Conservation (phyloP, 257 asterid species). For the Oldenlandia corymbosa region DNA sequence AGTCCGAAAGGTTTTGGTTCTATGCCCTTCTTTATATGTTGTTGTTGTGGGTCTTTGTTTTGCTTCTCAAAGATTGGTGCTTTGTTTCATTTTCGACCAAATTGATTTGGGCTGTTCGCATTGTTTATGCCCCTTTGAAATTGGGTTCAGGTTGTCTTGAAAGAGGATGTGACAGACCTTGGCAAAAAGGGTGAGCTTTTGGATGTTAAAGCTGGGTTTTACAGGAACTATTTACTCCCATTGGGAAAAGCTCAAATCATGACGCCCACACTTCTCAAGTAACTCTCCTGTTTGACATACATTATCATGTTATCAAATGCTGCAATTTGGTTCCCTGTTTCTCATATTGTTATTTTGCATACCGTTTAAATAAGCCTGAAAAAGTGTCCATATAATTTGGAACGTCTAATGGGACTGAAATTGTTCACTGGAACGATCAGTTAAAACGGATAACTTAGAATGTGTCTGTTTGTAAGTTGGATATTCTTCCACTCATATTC, state of each 20-base stretch:
- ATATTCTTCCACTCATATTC: neutral
- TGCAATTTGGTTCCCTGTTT: neutral
- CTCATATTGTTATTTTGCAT: slow-evolving; percentile 2
- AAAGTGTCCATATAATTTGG: neutral
- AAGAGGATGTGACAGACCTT: slow-evolving; percentile 72
- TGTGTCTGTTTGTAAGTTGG: no score
- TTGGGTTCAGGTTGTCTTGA: slow-evolving; percentile 62
- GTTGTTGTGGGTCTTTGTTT: no score
- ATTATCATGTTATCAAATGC: neutral
- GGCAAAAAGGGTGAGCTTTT: slow-evolving; percentile 84
- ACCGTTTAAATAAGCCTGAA: neutral
- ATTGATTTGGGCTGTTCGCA: neutral
- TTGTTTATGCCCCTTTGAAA: neutral
- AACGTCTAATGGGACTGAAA: neutral
- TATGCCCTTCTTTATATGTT: slow-evolving; percentile 10
- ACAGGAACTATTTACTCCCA: slow-evolving; percentile 69
- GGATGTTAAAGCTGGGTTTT: slow-evolving; percentile 87
- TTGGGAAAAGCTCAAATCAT: slow-evolving; percentile 77
- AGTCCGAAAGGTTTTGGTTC: slow-evolving; percentile 46
- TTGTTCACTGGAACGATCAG: neutral
- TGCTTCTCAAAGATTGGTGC: neutral
- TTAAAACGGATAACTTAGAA: no score
- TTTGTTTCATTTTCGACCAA: slow-evolving; percentile 2
- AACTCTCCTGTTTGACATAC: slow-evolving; percentile 16
- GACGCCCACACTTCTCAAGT: slow-evolving; percentile 70